Base-by-base conservation (phyloP, 768 basidiomycete genomes). In the Hydnomerulius pinastri region DNA sequence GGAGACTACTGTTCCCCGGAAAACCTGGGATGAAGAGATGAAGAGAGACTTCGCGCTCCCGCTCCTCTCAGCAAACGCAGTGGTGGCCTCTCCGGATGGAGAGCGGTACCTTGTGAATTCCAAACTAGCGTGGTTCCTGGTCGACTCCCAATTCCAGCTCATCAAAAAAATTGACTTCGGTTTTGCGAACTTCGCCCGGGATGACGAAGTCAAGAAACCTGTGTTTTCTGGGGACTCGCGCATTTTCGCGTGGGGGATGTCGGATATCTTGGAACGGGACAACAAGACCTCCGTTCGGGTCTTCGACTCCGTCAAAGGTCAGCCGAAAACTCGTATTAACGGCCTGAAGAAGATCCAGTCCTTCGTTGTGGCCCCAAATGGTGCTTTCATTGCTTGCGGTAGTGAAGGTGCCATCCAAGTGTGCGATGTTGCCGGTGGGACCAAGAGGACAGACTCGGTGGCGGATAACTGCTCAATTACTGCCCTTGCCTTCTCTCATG, bases 81-180 rank as follows among this genome's bases (percentile, higher is more conserved):
- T 62, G 1, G 4, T 48, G 17, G 41, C 57, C 3, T 59, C 61
- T 0, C 44, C 50, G 2, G 7, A 36, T 4, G 54, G 57, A 20
- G 42, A 48, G 3, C 51, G 57, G 15, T 62, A 56, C 43, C 9
- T 62, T 32, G 4, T 56, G 1, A 13, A 44, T 4, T 17, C 0
- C 17, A 0, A 18, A 18, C 0, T 42, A 0, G 27, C 52, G 4
- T 51, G 56, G 53, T 20, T 11, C 44, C 24, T 62, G 25, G 3
- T 36, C 2, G 56, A 62, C 20, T 40, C 17, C 1, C 4, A 53
- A 6, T 36, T 11, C 13, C 48, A 6, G 7, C 1, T 36, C 2
- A 12, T 62, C 23, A 56, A 56, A 23, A 43, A 24, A 24, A 21
- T 62, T 0, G 61, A 58, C 25, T 17, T 27, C 38, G 60, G 60